Percentiles rank a stretch among this genome's conserved stretches.
These are phyloP conservation scores for Gymnopilus dilepis DNA, from an alignment of 768 basidiomycete genomes.

Conservation along the genomic window DNA sequence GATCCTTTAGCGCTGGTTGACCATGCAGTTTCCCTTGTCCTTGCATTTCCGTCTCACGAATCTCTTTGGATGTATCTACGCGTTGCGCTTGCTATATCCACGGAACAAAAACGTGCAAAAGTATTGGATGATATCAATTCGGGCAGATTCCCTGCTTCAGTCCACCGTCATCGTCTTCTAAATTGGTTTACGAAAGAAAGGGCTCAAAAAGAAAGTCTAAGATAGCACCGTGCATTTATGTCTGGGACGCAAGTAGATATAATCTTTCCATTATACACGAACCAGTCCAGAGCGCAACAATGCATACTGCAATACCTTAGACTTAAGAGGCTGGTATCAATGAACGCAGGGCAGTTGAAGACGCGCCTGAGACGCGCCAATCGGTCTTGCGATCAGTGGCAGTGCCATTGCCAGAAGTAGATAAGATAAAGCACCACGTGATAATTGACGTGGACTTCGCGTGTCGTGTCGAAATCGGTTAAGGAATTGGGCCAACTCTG, in stretches of 20 bases:
- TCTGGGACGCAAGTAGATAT: no score
- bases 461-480: constrained; percentile 25
- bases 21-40: constrained; percentile 56
- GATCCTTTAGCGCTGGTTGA: constrained; percentile 27
- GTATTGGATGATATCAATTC: constrained; percentile 12
- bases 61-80: constrained; percentile 70
- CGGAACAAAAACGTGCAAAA: constrained; percentile 5
- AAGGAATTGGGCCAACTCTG: not conserved
- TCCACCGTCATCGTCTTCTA: constrained; percentile 5
- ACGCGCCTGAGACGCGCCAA: no score
- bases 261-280: no score
- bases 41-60: constrained; percentile 60
- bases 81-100: constrained; percentile 18
- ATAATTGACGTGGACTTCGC: constrained; percentile 29
- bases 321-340: no score
- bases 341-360: no score
- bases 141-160: not conserved
- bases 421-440: constrained; percentile 30
- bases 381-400: no score
- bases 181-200: constrained; percentile 14
- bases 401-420: no score
- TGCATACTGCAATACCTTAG: no score
- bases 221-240: no score
- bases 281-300: no score
- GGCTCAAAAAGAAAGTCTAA: not conserved